Percentiles rank a stretch among this genome's conserved stretches.
These are phyloP conservation scores for Ammopiptanthus mongolicus DNA, from an alignment of 306 rosid species.

Conservation along the genomic window DNA sequence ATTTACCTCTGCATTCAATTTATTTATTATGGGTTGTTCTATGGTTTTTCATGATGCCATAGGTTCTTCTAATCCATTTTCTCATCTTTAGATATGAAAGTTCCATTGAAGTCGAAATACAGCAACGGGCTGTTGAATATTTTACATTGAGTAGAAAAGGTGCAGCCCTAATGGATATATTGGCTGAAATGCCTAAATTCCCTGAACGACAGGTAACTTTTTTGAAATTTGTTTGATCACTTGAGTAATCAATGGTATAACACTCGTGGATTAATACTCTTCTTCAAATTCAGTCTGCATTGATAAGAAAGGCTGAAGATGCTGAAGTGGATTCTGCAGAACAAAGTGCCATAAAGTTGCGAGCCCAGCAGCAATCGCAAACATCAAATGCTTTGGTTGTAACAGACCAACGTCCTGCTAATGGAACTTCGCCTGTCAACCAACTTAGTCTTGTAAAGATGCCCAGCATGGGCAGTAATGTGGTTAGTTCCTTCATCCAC, in stretches of 20 bases:
- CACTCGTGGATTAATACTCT: conserved; percentile 11
- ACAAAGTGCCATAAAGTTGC: conserved; percentile 87
- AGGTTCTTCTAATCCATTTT: conserved; percentile 29
- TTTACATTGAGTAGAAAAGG: conserved; percentile 92
- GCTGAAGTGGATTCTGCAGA: conserved; percentile 90
- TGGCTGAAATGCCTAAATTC: conserved; percentile 99
- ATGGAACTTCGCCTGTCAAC: conserved; percentile 53
- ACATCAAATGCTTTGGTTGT: conserved; percentile 90
- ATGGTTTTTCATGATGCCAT: not conserved
- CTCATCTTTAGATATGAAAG: conserved; percentile 75
- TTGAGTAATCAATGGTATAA: conserved; percentile 11
- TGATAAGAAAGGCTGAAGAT: conserved; percentile 94
- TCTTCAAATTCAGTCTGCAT: conserved; percentile 64
- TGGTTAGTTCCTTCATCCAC: conserved; percentile 43
- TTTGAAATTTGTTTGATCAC: conserved; percentile 22
- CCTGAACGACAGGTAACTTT: conserved; percentile 64
- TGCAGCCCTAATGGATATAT: conserved; percentile 71
- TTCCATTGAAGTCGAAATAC: conserved; percentile 98
- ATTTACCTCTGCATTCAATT: conserved; percentile 24
- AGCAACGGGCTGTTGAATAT: conserved; percentile 97
- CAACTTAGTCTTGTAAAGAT: conserved; percentile 80
- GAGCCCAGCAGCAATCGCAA: conserved; percentile 76
- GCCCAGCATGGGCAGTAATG: conserved; percentile 54
- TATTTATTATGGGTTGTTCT: conserved; percentile 3
- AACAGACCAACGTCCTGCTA: conserved; percentile 66